These are phyloP conservation scores for Hyaloscypha variabilis DNA, from an alignment of 495 filamentous ascomycete species.

Conservation along the genomic window DNA sequence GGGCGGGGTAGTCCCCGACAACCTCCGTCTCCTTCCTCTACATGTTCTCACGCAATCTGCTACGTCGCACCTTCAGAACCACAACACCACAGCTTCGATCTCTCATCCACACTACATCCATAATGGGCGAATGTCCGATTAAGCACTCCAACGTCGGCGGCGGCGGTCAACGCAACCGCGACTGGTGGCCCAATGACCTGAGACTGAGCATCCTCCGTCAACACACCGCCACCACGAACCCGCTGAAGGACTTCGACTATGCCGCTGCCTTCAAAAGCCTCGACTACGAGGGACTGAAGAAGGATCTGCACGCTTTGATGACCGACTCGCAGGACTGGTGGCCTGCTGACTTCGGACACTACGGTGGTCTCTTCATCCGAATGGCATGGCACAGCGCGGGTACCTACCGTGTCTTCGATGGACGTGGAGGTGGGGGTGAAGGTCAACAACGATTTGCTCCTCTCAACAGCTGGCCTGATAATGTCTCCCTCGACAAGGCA, in stretches of 20 bases:
- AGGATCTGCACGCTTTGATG: slow-evolving; percentile 66
- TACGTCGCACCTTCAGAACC: background rate
- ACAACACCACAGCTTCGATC: background rate
- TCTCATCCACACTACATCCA: background rate
- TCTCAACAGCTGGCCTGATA: slow-evolving; percentile 81
- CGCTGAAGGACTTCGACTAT: slow-evolving; percentile 68
- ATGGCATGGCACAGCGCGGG: slow-evolving; percentile 80
- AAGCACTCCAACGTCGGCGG: slow-evolving; percentile 57
- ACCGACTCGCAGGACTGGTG: slow-evolving; percentile 77
- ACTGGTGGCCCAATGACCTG: slow-evolving; percentile 73
- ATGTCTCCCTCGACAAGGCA: slow-evolving; percentile 75
- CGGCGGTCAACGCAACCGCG: slow-evolving; percentile 60
- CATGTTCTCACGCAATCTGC: background rate
- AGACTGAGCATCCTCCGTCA: slow-evolving; percentile 73
- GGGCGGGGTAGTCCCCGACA: background rate
- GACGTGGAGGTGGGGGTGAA: slow-evolving; percentile 69
- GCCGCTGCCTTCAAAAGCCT: slow-evolving; percentile 67
- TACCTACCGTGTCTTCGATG: slow-evolving; percentile 72
- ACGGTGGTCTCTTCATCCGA: slow-evolving; percentile 74
- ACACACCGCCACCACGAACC: slow-evolving; percentile 62
- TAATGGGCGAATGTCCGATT: slow-evolving; percentile 51
- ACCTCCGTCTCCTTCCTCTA: background rate
- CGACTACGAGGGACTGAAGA: slow-evolving; percentile 72
- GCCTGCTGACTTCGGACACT: slow-evolving; percentile 78
- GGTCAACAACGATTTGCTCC: slow-evolving; percentile 77